These are phyloP conservation scores for Verbena officinalis DNA, from an alignment of 257 asterid genomes.

Conservation along the genomic window DNA sequence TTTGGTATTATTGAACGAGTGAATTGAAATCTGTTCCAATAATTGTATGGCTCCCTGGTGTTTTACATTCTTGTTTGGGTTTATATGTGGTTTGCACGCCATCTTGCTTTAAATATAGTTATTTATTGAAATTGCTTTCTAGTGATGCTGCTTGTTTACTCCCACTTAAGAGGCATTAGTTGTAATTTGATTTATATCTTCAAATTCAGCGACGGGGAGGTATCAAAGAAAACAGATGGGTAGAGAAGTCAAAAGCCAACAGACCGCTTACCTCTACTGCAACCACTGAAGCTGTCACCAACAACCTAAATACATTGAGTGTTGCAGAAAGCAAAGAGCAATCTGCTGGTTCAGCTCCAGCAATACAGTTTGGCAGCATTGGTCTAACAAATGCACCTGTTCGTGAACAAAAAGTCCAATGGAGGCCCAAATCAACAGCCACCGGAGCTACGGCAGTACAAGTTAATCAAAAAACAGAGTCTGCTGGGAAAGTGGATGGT, in stretches of 20 bases:
- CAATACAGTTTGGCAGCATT: conserved; percentile 47
- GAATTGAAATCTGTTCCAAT: not conserved
- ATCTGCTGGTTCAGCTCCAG: conserved; percentile 38
- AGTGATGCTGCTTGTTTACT: not conserved
- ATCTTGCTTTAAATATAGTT: not conserved
- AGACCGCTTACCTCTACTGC: conserved; percentile 38
- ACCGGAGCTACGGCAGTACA: conserved; percentile 40
- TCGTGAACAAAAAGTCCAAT: conserved; percentile 47
- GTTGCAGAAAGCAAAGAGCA: conserved; percentile 53
- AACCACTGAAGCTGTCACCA: conserved; percentile 44
- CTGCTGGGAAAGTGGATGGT: conserved; percentile 45
- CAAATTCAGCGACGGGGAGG: conserved; percentile 56
- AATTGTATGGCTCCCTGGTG: not conserved
- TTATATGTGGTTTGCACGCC: not conserved
- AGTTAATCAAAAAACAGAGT: conserved; percentile 36
- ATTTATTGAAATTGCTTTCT: not conserved
- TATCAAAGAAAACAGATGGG: conserved; percentile 51
- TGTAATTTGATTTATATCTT: conserved; percentile 23
- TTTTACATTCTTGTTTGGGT: not conserved
- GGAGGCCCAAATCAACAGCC: conserved; percentile 72
- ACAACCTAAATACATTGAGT: conserved; percentile 44
- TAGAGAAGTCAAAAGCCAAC: conserved; percentile 44
- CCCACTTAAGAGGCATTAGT: not conserved
- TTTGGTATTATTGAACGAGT: not conserved
- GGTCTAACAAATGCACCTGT: conserved; percentile 41